A percentile compares a stretch with the other conserved stretches of the same genome.
phyloP scores from a whole-genome alignment of 805 yeast species.

The Vanderwaltozyma polyspora region DNA sequence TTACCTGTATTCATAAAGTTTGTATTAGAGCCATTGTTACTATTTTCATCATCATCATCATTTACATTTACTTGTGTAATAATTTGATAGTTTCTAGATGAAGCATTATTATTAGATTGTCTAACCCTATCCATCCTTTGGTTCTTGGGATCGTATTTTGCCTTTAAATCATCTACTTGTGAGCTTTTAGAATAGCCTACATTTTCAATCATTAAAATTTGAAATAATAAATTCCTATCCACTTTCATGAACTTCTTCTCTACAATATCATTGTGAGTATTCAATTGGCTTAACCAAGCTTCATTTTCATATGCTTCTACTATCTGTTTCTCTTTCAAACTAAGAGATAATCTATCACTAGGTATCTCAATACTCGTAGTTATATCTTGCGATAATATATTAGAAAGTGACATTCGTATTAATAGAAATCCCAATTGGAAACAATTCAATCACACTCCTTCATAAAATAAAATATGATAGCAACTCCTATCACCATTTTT shows the following conservation, averaged over 20 bases:
- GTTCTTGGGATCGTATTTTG: slow-evolving; percentile 43
- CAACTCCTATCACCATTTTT: neutral
- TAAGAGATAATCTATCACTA: slow-evolving; percentile 1
- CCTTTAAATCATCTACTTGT: slow-evolving; percentile 46
- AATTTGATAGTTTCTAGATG: slow-evolving; percentile 20
- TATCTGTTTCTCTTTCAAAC: slow-evolving; percentile 9
- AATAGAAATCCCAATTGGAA: neutral
- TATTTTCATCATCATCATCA: slow-evolving; percentile 29
- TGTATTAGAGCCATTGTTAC: slow-evolving; percentile 4
- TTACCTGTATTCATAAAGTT: neutral
- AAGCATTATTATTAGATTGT: neutral
- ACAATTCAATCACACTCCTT: too few relatives aligned
- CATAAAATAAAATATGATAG: too few relatives aligned
- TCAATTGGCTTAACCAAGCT: slow-evolving; percentile 9
- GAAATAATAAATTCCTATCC: slow-evolving; percentile 33
- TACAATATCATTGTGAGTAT: slow-evolving; percentile 2
- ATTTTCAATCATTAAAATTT: slow-evolving; percentile 46
- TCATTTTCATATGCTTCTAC: slow-evolving; percentile 12
- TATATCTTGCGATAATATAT: slow-evolving; percentile 17
- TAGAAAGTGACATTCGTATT: slow-evolving; percentile 6
- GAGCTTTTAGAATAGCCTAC: slow-evolving; percentile 38
- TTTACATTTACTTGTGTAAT: slow-evolving; percentile 42
- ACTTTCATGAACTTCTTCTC: slow-evolving; percentile 12
- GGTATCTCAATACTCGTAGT: slow-evolving; percentile 6
- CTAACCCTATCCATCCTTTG: slow-evolving; percentile 46